Evolutionary conservation across 192 early-diverging fungal species (phyloP).

Genomic region (Obelidium mucronatum): DNA sequence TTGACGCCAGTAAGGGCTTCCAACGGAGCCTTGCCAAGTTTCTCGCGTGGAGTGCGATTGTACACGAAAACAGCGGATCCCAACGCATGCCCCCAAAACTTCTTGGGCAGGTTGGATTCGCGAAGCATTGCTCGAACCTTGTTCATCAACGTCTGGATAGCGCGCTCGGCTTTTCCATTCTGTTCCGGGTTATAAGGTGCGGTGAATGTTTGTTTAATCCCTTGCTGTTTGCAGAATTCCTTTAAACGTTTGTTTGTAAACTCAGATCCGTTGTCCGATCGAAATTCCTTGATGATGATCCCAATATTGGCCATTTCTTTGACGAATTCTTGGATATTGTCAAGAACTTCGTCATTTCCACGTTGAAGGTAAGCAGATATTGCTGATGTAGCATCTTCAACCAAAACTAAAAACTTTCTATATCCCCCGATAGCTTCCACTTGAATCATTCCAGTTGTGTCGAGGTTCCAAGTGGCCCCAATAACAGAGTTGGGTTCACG

Average conservation of each 20-base stretch:
- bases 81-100: not conserved
- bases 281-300: not conserved
- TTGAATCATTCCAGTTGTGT: not conserved
- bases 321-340: not conserved
- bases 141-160: not conserved
- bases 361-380: not conserved
- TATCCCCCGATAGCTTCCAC: not conserved
- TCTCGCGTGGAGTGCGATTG: not conserved
- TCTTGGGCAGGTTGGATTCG: not conserved
- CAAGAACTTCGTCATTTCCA: not conserved
- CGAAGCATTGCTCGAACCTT: not conserved
- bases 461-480: not conserved
- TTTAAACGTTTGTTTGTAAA: not conserved
- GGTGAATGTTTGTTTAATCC: not conserved
- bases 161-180: not conserved
- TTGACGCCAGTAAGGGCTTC: not conserved
- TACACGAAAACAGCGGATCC: not conserved
- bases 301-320: not conserved
- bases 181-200: not conserved
- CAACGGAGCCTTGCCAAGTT: not conserved
- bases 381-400: not conserved
- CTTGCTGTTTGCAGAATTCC: not conserved
- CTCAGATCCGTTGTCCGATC: not conserved
- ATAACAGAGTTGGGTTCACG: not conserved
- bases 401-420: not conserved